Base-by-base conservation (phyloP, 2,329 filamentous ascomycete species). In the Emmonsiellopsis sp. region DNA sequence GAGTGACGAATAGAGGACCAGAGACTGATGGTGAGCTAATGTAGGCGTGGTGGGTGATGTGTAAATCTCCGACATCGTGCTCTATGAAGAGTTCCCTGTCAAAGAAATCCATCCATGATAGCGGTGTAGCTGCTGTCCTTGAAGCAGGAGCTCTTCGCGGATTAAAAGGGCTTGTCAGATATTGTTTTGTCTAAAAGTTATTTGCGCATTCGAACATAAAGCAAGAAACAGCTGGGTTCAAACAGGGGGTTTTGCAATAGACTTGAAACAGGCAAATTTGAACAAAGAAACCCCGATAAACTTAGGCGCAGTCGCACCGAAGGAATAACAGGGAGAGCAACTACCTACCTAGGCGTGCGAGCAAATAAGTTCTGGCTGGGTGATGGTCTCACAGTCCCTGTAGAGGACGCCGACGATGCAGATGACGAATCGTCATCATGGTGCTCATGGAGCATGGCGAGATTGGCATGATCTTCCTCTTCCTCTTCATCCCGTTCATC, bases 31-130 rank as follows among this genome's bases (percentile, higher is more conserved):
- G 91, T 0, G 90, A 89, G 16, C 84, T 95, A 43, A 97, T 77
- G 69, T 97, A 97, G 54, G 82, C 87, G 74, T 98, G 93, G 65
- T 91, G 86, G 50, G 77, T 81, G 42, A 89, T 80, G 20, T 73
- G 68, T 38, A 70, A 57, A 16, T 62, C 65, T 38, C 65, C 60
- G 35, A 68, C 66, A 30, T 69, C 62, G 43, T 67, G 61, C 16
- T 69, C 64, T 40, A 97, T 77, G 63, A 83, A 89, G 53, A 97
- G 77, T 67, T 97, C 92, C 62, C 90, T 84, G 59, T 89, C 83
- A 72, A 96, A 97, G 73, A 90, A 97, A 38, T 87, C 83, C 26
- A 88, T 89, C 93, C 93, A 98, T 35, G 86, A 80, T 20, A 88
- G 81, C 53, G 84, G 83, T 45, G 86, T 80, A 32, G 13, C 53